These are phyloP conservation scores for Hypoxylon crocopeplum DNA, from an alignment of 495 filamentous ascomycete genomes.

Conservation along the genomic window DNA sequence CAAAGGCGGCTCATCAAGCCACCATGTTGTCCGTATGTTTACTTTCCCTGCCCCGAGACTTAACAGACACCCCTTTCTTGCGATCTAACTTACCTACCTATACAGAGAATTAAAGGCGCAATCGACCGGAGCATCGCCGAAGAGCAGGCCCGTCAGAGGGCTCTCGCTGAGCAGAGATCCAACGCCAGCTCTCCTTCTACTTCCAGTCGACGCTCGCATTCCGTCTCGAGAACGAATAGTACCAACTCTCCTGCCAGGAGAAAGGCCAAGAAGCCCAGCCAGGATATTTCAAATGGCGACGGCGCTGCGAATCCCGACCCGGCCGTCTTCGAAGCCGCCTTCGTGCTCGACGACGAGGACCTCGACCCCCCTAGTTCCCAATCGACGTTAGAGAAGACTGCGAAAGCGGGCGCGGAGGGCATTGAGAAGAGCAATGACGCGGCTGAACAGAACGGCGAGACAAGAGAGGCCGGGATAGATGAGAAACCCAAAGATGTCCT, in stretches of 20 bases:
- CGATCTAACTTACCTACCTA: not conserved
- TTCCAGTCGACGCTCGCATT: slow-evolving; percentile 57
- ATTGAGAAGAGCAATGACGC: slow-evolving; percentile 36
- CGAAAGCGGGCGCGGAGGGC: slow-evolving; percentile 39
- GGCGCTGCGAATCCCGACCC: slow-evolving; percentile 70
- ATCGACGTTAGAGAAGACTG: slow-evolving; percentile 13
- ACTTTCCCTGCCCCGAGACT: not conserved
- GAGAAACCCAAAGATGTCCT: slow-evolving; percentile 15
- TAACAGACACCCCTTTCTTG: not conserved
- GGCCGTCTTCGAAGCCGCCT: slow-evolving; percentile 81
- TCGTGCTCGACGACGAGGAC: slow-evolving; percentile 78
- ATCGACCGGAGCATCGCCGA: slow-evolving; percentile 87
- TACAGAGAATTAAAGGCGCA: slow-evolving; percentile 85
- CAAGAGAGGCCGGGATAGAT: slow-evolving; percentile 24
- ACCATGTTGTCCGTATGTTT: slow-evolving; percentile 59
- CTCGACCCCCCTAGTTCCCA: slow-evolving; percentile 61
- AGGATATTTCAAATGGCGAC: slow-evolving; percentile 51
- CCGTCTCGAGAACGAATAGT: slow-evolving; percentile 61
- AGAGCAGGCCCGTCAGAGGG: slow-evolving; percentile 80
- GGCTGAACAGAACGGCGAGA: slow-evolving; percentile 39
- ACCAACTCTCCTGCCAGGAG: slow-evolving; percentile 33
- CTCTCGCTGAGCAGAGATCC: slow-evolving; percentile 45
- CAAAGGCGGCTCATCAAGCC: slow-evolving; percentile 22
- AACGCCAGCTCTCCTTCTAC: slow-evolving; percentile 55
- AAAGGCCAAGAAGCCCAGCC: slow-evolving; percentile 57